These are phyloP conservation scores for Ambrosiella cleistominuta DNA, from an alignment of 2,329 filamentous ascomycete genomes.

Conservation along the genomic window DNA sequence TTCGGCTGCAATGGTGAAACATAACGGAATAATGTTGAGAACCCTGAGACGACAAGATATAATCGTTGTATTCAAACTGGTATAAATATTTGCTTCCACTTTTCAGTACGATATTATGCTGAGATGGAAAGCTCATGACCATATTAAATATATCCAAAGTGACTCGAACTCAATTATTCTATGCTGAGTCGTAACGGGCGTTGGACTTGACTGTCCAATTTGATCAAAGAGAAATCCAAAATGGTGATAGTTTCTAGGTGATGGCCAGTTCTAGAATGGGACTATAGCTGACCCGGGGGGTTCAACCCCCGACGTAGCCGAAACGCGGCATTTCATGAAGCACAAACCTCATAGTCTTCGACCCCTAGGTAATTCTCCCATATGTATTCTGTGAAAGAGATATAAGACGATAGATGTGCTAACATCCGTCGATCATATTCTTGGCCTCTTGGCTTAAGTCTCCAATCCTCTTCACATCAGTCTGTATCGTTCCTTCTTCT, in stretches of 20 bases:
- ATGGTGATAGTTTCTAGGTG: too few relatives aligned
- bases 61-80: not conserved
- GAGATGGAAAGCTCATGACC: too few relatives aligned
- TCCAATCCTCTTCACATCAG: conserved; percentile 3
- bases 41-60: not conserved
- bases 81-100: too few relatives aligned
- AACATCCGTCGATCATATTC: not conserved
- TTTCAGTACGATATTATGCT: too few relatives aligned
- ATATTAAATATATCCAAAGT: too few relatives aligned
- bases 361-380: not conserved
- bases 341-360: not conserved
- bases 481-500: not conserved
- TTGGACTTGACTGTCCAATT: too few relatives aligned
- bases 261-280: too few relatives aligned
- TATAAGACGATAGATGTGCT: not conserved
- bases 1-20: not conserved
- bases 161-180: too few relatives aligned
- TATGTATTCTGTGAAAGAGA: not conserved
- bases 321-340: not conserved
- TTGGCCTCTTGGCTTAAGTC: not conserved
- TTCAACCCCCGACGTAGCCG: not conserved
- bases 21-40: not conserved
- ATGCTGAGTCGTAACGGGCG: too few relatives aligned
- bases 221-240: too few relatives aligned
- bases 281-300: not conserved